These are phyloP conservation scores for Verticillium albo-atrum DNA, from an alignment of 2,329 filamentous ascomycete genomes.

Conservation along the genomic window DNA sequence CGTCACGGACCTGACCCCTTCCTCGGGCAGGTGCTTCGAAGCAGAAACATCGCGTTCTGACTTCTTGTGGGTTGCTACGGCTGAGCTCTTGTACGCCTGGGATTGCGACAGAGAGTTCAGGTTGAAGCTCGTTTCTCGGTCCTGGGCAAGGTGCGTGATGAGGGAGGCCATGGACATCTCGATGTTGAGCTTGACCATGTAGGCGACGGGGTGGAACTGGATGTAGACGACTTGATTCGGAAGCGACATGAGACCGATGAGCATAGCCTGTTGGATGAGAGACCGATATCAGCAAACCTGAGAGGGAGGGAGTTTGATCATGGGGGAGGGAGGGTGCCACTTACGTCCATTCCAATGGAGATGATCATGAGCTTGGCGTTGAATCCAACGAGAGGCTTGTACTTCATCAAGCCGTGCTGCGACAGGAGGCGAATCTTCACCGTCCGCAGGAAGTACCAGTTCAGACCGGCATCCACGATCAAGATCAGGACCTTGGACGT, in stretches of 20 bases:
- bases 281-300: accelerated
- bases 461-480: slow-evolving; percentile 44
- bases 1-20: slow-evolving; percentile 1
- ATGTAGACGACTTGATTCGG: slow-evolving; percentile 33
- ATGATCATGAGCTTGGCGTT: slow-evolving; percentile 44
- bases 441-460: slow-evolving; percentile 44
- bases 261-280: slow-evolving; percentile 12
- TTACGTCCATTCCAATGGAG: slow-evolving; percentile 44
- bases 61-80: not conserved
- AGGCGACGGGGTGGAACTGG: slow-evolving; percentile 48
- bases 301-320: not conserved
- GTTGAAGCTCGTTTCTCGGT: slow-evolving; percentile 3
- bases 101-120: slow-evolving; percentile 9
- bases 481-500: slow-evolving; percentile 47
- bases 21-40: not conserved
- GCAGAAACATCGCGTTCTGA: not conserved
- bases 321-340: slow-evolving; percentile 4
- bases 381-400: slow-evolving; percentile 43
- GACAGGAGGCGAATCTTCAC: slow-evolving; percentile 42
- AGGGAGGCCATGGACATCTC: slow-evolving; percentile 50
- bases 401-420: slow-evolving; percentile 43
- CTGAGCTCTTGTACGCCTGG: not conserved
- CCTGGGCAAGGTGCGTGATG: slow-evolving; percentile 29
- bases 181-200: slow-evolving; percentile 50
- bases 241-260: slow-evolving; percentile 28